phyloP scores from a whole-genome alignment of 2,329 filamentous ascomycete species.

The Epichloe scottii region DNA sequence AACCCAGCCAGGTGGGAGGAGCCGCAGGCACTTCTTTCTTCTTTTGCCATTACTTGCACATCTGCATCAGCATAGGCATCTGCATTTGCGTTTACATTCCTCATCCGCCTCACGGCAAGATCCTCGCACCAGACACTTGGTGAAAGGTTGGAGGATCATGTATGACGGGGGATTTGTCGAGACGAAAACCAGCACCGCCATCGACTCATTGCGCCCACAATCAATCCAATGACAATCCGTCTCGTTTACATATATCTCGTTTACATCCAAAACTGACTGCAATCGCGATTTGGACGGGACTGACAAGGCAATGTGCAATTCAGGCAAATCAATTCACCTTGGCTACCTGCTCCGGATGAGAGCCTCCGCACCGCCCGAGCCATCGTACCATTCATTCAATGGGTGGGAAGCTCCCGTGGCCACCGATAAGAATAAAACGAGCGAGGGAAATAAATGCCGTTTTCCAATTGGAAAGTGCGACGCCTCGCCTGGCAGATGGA shows the following conservation, averaged over 20 bases:
- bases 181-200: no score
- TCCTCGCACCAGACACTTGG: not conserved
- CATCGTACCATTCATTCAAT: not conserved
- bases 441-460: not conserved
- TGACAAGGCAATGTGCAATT: not conserved
- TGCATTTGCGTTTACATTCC: not conserved
- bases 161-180: not conserved
- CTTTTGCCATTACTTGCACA: not conserved
- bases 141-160: not conserved
- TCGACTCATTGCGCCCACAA: not conserved
- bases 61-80: no score
- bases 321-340: not conserved
- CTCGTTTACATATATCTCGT: no score
- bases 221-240: not conserved
- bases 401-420: not conserved
- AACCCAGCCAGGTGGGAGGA: not conserved
- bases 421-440: not conserved
- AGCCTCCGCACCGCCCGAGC: not conserved
- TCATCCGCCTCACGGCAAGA: not conserved
- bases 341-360: not conserved
- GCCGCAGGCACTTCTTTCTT: not conserved
- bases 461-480: not conserved
- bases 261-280: no score
- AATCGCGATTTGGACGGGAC: not conserved
- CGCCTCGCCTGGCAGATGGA: constrained; percentile 2